A percentile compares a stretch with the other conserved stretches of the same genome.
Evolutionary conservation across 352 stramenopile species (phyloP).

Genomic region (Pythium plurisporium): DNA sequence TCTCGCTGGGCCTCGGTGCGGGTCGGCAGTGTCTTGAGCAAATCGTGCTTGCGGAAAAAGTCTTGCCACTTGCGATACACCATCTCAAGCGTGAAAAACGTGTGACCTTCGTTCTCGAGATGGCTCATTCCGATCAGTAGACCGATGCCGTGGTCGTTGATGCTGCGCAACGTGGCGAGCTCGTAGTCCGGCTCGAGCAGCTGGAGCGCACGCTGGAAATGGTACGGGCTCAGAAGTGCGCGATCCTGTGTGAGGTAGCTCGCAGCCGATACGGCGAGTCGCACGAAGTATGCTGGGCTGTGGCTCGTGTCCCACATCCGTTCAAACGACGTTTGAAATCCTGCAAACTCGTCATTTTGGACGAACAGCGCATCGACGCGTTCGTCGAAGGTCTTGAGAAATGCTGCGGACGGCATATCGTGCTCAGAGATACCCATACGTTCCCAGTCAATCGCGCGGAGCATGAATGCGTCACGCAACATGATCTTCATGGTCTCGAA

Average conservation of each 20-base stretch:
- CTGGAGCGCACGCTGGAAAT: constrained; percentile 51
- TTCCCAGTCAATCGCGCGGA: constrained; percentile 33
- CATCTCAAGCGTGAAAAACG: constrained; percentile 80
- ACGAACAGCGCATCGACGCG: constrained; percentile 38
- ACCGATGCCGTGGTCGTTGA: constrained; percentile 64
- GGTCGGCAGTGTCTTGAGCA: constrained; percentile 56
- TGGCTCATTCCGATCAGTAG: constrained; percentile 78
- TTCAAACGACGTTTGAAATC: constrained; percentile 50
- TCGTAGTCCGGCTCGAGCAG: constrained; percentile 70
- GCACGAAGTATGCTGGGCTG: constrained; percentile 55
- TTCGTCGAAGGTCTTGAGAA: constrained; percentile 35
- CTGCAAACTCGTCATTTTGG: constrained; percentile 24
- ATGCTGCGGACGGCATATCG: constrained; percentile 26
- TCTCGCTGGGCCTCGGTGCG: constrained; percentile 68
- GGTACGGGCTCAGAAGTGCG: constrained; percentile 33
- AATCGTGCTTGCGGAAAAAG: constrained; percentile 77
- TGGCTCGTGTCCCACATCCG: constrained; percentile 77
- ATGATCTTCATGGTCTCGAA: constrained; percentile 53
- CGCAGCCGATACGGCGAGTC: constrained; percentile 44
- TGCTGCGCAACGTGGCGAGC: constrained; percentile 60
- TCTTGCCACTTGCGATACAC: constrained; percentile 73
- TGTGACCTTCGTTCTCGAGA: constrained; percentile 57
- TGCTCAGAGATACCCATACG: neutral
- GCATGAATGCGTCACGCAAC: constrained; percentile 33
- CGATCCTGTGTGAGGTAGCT: constrained; percentile 36